These are phyloP conservation scores for Marvania coccoides DNA, from an alignment of 139 green algal species.

Conservation along the genomic window DNA sequence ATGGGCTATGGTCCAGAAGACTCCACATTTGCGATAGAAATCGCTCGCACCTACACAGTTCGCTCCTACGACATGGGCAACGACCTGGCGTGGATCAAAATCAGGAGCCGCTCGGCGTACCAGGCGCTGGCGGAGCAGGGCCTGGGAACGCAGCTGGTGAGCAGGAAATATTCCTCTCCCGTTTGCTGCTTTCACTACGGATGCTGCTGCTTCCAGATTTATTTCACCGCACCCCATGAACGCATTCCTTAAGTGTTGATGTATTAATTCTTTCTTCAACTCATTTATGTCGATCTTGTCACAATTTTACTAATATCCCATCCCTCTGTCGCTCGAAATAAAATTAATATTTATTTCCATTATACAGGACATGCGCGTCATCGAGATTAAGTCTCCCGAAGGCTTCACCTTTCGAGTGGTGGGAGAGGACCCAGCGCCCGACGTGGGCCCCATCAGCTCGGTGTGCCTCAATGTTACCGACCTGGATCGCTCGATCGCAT, in stretches of 20 bases:
- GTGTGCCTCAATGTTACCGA: slow-evolving; percentile 23
- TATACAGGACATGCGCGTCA: not conserved
- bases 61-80: slow-evolving; percentile 40
- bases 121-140: not conserved
- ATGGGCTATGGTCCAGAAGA: slow-evolving; percentile 37
- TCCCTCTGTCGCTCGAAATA: too few species aligned
- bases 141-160: not conserved
- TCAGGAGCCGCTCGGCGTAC: slow-evolving; percentile 24
- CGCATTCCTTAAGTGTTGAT: too few species aligned
- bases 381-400: slow-evolving; percentile 25
- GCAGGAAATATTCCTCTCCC: too few species aligned
- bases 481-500: slow-evolving; percentile 8
- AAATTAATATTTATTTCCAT: too few species aligned
- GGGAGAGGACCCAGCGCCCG: slow-evolving; percentile 11
- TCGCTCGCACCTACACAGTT: slow-evolving; percentile 45
- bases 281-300: too few species aligned
- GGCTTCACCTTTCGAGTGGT: slow-evolving; percentile 34
- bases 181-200: too few species aligned
- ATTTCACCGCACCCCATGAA: too few species aligned
- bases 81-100: slow-evolving; percentile 29
- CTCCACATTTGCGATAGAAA: slow-evolving; percentile 34
- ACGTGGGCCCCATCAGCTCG: slow-evolving; percentile 20
- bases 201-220: too few species aligned
- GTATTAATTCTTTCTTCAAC: too few species aligned
- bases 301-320: too few species aligned